These are phyloP conservation scores for Cryptosporidium meleagridis DNA, from an alignment of 169 alveolate genomes.

Conservation along the genomic window DNA sequence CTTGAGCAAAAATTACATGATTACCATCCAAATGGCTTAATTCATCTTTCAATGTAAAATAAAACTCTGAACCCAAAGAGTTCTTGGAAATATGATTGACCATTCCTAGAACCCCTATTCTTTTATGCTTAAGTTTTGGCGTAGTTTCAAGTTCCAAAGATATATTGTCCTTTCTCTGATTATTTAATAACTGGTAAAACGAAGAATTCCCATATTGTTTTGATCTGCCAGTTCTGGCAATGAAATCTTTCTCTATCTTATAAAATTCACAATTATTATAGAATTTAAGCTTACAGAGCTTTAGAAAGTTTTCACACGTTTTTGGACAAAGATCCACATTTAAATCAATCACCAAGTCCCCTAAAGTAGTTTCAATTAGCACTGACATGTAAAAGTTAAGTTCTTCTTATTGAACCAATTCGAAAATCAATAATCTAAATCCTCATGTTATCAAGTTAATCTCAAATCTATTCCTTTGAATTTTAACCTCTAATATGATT, in stretches of 20 bases:
- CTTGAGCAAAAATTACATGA: slow-evolving; percentile 91
- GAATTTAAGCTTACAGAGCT: slow-evolving; percentile 91
- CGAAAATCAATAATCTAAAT: not conserved
- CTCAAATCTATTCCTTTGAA: not conserved
- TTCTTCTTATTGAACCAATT: not conserved
- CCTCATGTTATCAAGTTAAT: not conserved
- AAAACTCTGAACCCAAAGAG: slow-evolving; percentile 82
- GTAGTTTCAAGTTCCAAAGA: slow-evolving; percentile 79
- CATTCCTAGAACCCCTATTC: slow-evolving; percentile 86
- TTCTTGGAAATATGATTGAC: slow-evolving; percentile 85
- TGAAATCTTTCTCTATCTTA: slow-evolving; percentile 89
- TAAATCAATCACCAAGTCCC: slow-evolving; percentile 91
- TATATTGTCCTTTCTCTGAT: slow-evolving; percentile 54
- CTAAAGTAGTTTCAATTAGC: slow-evolving; percentile 91
- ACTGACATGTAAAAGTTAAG: slow-evolving; percentile 86
- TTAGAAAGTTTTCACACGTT: slow-evolving; percentile 87
- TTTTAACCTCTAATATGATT: not conserved
- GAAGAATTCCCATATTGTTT: slow-evolving; percentile 74
- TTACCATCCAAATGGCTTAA: slow-evolving; percentile 82
- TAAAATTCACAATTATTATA: slow-evolving; percentile 89
- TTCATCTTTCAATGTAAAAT: slow-evolving; percentile 86
- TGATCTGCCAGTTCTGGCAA: slow-evolving; percentile 85
- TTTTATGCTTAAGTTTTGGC: slow-evolving; percentile 81
- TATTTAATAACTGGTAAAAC: slow-evolving; percentile 68
- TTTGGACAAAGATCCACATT: slow-evolving; percentile 82